These are phyloP conservation scores for Blastosporella zonata DNA, from an alignment of 1,284 basidiomycete genomes.

Conservation along the genomic window DNA sequence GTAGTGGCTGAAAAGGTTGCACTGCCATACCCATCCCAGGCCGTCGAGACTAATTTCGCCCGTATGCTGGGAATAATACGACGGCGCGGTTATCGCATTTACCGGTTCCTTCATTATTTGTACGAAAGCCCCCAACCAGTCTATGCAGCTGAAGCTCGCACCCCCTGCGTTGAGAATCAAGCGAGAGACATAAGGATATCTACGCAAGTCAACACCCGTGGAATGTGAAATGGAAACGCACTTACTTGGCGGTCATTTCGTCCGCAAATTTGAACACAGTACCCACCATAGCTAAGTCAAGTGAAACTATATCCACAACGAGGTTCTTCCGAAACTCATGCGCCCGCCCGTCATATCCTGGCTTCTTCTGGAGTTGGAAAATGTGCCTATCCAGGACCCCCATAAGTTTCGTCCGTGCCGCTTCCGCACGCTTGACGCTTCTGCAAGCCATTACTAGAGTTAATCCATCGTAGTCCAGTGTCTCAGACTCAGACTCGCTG, in stretches of 20 bases:
- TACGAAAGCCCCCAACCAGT: conserved; percentile 47
- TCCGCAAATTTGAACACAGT: conserved; percentile 67
- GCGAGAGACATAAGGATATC: conserved; percentile 81
- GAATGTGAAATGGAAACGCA: conserved; percentile 13
- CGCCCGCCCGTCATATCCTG: conserved; percentile 47
- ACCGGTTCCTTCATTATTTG: conserved; percentile 53
- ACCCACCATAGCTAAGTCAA: conserved; percentile 66
- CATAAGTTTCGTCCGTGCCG: conserved; percentile 55
- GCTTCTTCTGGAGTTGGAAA: conserved; percentile 28
- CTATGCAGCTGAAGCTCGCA: conserved; percentile 58
- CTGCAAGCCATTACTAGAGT: conserved; percentile 87
- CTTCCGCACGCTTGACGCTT: conserved; percentile 59
- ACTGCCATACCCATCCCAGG: conserved; percentile 82
- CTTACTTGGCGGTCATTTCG: conserved; percentile 54
- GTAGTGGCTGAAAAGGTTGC: conserved; percentile 84
- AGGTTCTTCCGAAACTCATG: conserved; percentile 61
- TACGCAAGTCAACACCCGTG: conserved; percentile 26
- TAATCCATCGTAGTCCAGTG: conserved; percentile 45
- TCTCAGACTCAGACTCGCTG: conserved; percentile 20
- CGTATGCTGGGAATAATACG: conserved; percentile 57
- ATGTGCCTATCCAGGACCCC: conserved; percentile 54
- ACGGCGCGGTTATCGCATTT: conserved; percentile 53
- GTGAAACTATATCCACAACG: conserved; percentile 54
- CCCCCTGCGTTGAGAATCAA: conserved; percentile 83
- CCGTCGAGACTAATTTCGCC: conserved; percentile 70